These are phyloP conservation scores for Penicillium sp. DNA, from an alignment of 2,329 filamentous ascomycete species.

Conservation along the genomic window DNA sequence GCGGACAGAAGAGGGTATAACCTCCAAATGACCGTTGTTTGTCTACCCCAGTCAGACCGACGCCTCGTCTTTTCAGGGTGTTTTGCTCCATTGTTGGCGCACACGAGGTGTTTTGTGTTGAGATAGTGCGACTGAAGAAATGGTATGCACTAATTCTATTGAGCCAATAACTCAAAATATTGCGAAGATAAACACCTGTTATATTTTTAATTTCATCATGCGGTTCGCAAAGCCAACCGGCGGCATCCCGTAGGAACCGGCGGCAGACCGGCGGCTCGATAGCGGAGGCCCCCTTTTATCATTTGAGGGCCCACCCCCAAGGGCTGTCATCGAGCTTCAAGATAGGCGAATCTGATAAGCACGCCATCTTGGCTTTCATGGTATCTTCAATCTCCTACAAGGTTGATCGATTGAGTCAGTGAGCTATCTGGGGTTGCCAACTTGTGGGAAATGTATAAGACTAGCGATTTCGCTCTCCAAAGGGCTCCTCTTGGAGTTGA, in stretches of 20 bases:
- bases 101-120: background rate
- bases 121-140: no score
- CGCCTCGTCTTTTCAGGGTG: constrained; percentile 46
- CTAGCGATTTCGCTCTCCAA: background rate
- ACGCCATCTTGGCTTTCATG: constrained; percentile 11
- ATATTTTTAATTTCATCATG: constrained; percentile 1
- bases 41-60: constrained; percentile 48
- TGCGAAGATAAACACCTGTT: constrained; percentile 1
- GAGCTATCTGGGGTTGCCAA: background rate
- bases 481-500: background rate
- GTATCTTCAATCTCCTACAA: constrained; percentile 2
- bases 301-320: constrained; percentile 1
- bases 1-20: constrained; percentile 48
- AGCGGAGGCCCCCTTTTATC: constrained; percentile 1
- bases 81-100: constrained; percentile 46
- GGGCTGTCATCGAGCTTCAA: background rate
- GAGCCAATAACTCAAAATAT: constrained; percentile 3
- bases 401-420: background rate
- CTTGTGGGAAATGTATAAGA: constrained; percentile 6
- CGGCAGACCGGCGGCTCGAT: constrained; percentile 2
- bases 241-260: constrained; percentile 6
- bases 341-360: constrained; percentile 10
- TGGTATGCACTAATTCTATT: background rate
- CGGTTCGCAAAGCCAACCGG: background rate
- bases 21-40: constrained; percentile 42